A percentile compares a stretch with the other conserved stretches of the same genome.
Conservation (phyloP, 345 rosid genomes). For the Eucalyptus microcorys region DNA sequence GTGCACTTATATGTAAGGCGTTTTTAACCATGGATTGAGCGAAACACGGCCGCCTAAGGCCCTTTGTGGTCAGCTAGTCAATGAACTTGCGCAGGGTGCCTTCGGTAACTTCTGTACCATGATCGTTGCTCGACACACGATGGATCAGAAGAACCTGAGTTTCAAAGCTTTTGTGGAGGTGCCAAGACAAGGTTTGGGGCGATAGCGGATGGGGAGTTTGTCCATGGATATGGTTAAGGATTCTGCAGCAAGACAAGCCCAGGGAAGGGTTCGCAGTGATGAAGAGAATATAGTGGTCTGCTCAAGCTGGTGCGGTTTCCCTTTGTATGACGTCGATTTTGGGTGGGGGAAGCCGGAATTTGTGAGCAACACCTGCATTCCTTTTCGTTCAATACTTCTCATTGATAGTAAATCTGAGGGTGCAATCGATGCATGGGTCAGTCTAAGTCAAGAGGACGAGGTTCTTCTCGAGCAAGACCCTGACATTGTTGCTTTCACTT, state of each 20-base stretch:
- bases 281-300: constrained; percentile 3
- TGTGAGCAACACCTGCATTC: constrained; percentile 15
- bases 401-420: constrained; percentile 20
- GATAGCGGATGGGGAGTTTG: background rate
- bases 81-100: background rate
- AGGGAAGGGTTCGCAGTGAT: background rate
- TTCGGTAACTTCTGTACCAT: background rate
- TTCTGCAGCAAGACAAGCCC: background rate
- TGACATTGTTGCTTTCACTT: background rate
- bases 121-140: background rate
- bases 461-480: background rate
- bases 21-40: background rate
- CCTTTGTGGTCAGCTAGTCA: background rate
- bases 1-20: background rate
- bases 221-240: background rate
- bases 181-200: background rate
- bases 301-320: constrained; percentile 23
- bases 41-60: background rate
- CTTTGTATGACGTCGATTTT: constrained; percentile 27
- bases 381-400: constrained; percentile 7
- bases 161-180: background rate
- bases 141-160: background rate
- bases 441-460: background rate
- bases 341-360: constrained; percentile 49
- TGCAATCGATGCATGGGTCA: constrained; percentile 43